phyloP scores from a whole-genome alignment of 176 grass and related monocot species.

The Carex cristatella region DNA sequence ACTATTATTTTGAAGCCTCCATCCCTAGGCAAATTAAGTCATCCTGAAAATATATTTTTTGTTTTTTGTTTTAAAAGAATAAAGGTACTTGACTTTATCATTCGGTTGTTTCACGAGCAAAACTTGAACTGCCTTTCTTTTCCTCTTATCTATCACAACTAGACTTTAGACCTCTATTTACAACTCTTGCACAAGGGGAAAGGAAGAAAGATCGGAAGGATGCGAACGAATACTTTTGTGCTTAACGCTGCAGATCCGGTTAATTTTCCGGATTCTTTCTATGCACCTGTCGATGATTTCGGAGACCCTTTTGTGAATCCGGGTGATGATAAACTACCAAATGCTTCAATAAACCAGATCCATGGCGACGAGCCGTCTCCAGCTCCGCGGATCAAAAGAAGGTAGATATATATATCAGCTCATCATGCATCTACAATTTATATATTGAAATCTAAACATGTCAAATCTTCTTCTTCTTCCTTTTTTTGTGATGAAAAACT shows the following conservation, averaged over 20 bases:
- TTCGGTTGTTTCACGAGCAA: constrained; percentile 10
- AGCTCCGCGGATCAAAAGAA: constrained; percentile 15
- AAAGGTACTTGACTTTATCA: neutral
- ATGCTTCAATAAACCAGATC: neutral
- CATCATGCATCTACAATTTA: neutral
- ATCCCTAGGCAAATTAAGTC: constrained; percentile 9
- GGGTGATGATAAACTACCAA: neutral
- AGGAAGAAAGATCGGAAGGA: neutral
- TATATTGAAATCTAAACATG: neutral
- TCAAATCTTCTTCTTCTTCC: neutral
- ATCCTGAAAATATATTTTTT: neutral
- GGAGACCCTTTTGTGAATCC: constrained; percentile 11
- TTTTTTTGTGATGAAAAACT: neutral
- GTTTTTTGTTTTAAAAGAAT: neutral
- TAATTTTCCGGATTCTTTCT: constrained; percentile 14
- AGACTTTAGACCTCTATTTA: neutral
- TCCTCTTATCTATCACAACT: neutral
- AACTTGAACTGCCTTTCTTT: neutral
- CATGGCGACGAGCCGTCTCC: neutral
- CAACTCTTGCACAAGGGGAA: constrained; percentile 3
- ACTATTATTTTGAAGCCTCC: neutral
- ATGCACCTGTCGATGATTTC: constrained; percentile 10
- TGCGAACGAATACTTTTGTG: neutral
- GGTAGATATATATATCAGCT: neutral
- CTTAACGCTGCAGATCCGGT: neutral